A percentile compares a stretch with the other conserved stretches of the same genome.
Conservation (phyloP, 345 rosid species). For the Populus deltoides region DNA sequence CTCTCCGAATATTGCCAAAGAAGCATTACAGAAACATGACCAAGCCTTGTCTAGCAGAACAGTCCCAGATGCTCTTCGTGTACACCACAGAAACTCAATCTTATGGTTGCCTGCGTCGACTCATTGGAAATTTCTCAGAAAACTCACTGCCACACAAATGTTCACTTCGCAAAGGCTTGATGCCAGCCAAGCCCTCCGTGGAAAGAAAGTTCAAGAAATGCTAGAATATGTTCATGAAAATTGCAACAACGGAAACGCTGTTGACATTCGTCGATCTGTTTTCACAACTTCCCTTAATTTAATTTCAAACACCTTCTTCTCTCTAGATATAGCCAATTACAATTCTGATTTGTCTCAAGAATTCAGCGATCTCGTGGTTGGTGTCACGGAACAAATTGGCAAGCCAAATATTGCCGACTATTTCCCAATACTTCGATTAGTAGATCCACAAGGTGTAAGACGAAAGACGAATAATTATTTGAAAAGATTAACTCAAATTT, state of each 20-base stretch:
- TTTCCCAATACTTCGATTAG: conserved; percentile 36
- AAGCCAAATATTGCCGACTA: conserved; percentile 41
- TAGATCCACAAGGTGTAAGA: conserved; percentile 44
- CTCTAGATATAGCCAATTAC: conserved; percentile 38
- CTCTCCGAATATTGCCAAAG: not conserved
- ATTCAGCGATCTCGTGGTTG: conserved; percentile 33
- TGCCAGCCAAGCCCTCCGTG: conserved; percentile 10
- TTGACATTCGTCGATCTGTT: conserved; percentile 37
- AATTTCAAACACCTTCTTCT: conserved; percentile 41
- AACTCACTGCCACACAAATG: conserved; percentile 3
- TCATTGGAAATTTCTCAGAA: conserved; percentile 13
- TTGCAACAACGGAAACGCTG: not conserved
- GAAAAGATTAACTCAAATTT: conserved; percentile 18
- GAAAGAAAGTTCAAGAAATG: conserved; percentile 11
- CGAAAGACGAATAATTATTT: conserved; percentile 10
- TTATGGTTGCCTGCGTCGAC: not conserved
- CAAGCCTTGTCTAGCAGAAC: not conserved
- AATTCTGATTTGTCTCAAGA: conserved; percentile 17
- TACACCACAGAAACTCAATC: not conserved
- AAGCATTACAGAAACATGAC: conserved; percentile 11
- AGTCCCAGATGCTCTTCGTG: not conserved
- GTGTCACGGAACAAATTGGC: conserved; percentile 40
- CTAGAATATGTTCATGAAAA: conserved; percentile 1
- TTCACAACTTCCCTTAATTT: conserved; percentile 39
- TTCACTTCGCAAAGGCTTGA: conserved; percentile 19